A percentile compares a stretch with the other conserved stretches of the same genome.
Evolutionary conservation across 768 basidiomycete species (phyloP).

Genomic region (Suillus cothurnatus): DNA sequence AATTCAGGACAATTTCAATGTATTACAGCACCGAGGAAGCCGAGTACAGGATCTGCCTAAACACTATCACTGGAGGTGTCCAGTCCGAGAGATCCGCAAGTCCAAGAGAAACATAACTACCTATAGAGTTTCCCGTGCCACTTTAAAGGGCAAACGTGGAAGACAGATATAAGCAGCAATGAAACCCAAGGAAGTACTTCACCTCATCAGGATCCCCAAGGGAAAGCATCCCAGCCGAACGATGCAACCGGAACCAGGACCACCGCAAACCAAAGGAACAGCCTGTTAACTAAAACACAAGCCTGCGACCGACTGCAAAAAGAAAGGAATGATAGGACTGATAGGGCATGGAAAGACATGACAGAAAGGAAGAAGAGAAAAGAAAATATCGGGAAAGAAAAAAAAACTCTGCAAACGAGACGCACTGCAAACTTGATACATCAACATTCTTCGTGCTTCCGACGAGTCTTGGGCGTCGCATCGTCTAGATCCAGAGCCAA

Average conservation of each 20-base stretch:
- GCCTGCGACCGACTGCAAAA: not conserved
- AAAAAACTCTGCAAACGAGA: not conserved
- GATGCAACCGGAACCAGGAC: constrained; percentile 2
- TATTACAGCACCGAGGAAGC: not conserved
- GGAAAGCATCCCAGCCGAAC: not conserved
- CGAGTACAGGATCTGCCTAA: not conserved
- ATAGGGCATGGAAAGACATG: not conserved
- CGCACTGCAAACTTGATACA: not conserved
- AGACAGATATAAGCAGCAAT: not conserved
- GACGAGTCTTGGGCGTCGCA: not conserved
- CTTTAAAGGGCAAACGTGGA: constrained; percentile 1
- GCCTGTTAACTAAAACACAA: not conserved
- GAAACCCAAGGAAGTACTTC: not conserved
- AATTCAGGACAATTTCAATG: not conserved
- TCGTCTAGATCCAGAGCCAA: not conserved
- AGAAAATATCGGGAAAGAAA: not conserved
- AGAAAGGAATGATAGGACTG: not conserved
- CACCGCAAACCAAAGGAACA: constrained; percentile 3
- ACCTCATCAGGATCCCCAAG: constrained; percentile 1
- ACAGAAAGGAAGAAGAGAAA: not conserved
- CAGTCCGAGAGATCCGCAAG: constrained; percentile 6
- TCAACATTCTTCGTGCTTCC: not conserved
- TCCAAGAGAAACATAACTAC: not conserved
- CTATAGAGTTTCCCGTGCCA: constrained; percentile 1
- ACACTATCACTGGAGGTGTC: not conserved